Evolutionary conservation across 2,329 filamentous ascomycete genomes (phyloP), one percentile per base, ranked within the genome.

Genomic region (Hypoxylon sp.): DNA sequence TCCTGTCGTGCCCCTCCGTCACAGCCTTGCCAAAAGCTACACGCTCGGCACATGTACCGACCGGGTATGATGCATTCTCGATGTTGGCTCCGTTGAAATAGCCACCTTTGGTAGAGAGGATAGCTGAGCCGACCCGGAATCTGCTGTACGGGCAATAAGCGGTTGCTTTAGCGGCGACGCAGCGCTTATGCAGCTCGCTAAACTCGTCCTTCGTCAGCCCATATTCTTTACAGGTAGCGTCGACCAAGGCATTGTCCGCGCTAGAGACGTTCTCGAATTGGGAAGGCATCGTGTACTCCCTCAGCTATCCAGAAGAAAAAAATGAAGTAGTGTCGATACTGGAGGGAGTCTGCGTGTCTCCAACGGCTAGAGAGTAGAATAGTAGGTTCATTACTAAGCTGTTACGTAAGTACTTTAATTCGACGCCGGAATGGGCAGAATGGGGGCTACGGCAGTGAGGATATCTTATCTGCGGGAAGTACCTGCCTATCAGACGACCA

Each of bases 131-230:
- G 69, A 99, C 96, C 70, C 91, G 92, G 85, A 98, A 99, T 67
- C 91, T 87, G 75, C 93, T 97, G 85, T 98, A 97, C 2, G 93
- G 94, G 88, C 94, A 97, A 83, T 98, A 97, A 37, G 95, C 94
- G 59, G 84, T 86, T 2, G 84, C 84, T 80, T 97, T 97, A 66
- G 94, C 93, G 5, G 88, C 88, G 58, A 88, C 84, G 72, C 91
- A 90, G 76, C 87, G 84, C 64, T 82, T 79, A 58, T 86, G 87
- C 52, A 97, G 87, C 46, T 84, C 82, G 65, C 84, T 78, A 77
- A 97, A 88, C 78, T 97, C 91, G 53, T 82, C 78, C 15, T 81
- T 77, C 8, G 87, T 89, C 47, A 97, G 83, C 76, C 77, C 78
- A 77, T 86, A 79, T 32, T 77, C 72, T 13, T 69, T 54, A 77